phyloP scores from a whole-genome alignment of 1,139 yeast species.

The Kodamaea derodonti region DNA sequence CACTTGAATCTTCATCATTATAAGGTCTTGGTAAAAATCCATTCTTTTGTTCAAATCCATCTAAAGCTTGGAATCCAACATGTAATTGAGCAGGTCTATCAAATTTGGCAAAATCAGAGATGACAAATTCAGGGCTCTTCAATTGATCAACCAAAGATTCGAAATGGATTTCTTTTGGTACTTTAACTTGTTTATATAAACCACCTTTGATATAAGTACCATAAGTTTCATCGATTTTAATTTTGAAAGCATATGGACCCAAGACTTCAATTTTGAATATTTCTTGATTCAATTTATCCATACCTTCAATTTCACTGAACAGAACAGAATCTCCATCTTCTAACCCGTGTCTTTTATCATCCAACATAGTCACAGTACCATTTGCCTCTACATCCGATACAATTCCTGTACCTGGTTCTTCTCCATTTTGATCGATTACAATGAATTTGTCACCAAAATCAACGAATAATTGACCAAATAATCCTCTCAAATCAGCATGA shows the following conservation, averaged over 20 bases:
- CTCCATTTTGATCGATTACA: slow-evolving; percentile 84
- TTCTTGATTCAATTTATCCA: slow-evolving; percentile 64
- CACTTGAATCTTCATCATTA: slow-evolving; percentile 70
- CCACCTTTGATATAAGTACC: slow-evolving; percentile 84
- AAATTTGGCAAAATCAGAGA: slow-evolving; percentile 89
- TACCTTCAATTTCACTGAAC: slow-evolving; percentile 83
- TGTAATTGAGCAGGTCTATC: slow-evolving; percentile 90
- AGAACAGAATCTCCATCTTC: slow-evolving; percentile 90
- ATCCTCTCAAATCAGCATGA: slow-evolving; percentile 77
- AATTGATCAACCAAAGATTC: slow-evolving; percentile 64
- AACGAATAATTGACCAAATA: slow-evolving; percentile 84
- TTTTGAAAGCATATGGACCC: slow-evolving; percentile 90
- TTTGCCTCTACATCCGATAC: slow-evolving; percentile 83
- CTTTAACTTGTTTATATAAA: slow-evolving; percentile 85
- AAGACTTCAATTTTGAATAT: slow-evolving; percentile 74
- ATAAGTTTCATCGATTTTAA: slow-evolving; percentile 48
- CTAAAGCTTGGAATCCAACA: slow-evolving; percentile 86
- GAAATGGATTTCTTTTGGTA: slow-evolving; percentile 64
- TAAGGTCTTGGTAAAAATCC: slow-evolving; percentile 75
- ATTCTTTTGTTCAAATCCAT: slow-evolving; percentile 59
- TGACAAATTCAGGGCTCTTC: slow-evolving; percentile 69
- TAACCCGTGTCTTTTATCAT: slow-evolving; percentile 88
- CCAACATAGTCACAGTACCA: slow-evolving; percentile 90
- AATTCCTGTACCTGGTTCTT: slow-evolving; percentile 84
- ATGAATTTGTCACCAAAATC: slow-evolving; percentile 84